Evolutionary conservation across 306 rosid species (phyloP).

Genomic region (Styphnolobium japonicum): DNA sequence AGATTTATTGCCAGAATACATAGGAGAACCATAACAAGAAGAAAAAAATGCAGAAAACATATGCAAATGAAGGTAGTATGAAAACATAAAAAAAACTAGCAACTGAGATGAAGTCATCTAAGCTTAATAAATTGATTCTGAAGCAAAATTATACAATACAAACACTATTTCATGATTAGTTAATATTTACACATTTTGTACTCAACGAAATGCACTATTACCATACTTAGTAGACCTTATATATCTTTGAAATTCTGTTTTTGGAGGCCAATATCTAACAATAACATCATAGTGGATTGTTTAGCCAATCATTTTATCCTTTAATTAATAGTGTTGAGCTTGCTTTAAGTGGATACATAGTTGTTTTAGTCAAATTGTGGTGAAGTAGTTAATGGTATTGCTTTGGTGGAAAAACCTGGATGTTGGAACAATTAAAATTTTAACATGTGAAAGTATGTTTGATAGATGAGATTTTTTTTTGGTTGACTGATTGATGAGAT

Average conservation of each 20-base stretch:
- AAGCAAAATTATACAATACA: neutral
- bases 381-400: no score
- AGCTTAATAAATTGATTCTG: neutral
- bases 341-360: no score
- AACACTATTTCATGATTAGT: neutral
- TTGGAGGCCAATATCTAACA: conserved; percentile 84
- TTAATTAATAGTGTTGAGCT: no score
- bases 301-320: no score
- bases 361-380: no score
- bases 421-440: no score
- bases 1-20: conserved; percentile 6
- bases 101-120: conserved; percentile 4
- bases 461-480: no score
- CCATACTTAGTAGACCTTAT: conserved; percentile 77
- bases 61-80: neutral
- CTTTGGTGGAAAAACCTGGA: no score
- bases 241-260: conserved; percentile 87
- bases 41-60: neutral
- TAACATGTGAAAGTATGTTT: no score
- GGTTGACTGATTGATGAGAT: no score
- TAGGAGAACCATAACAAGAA: neutral
- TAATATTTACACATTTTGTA: conserved; percentile 7
- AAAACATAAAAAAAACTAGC: neutral
- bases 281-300: conserved; percentile 88
- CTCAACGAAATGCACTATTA: conserved; percentile 33